Percentiles rank a stretch among this genome's conserved stretches.
These are phyloP conservation scores for Mycena leptocephala DNA, from an alignment of 768 basidiomycete species.

Conservation along the genomic window DNA sequence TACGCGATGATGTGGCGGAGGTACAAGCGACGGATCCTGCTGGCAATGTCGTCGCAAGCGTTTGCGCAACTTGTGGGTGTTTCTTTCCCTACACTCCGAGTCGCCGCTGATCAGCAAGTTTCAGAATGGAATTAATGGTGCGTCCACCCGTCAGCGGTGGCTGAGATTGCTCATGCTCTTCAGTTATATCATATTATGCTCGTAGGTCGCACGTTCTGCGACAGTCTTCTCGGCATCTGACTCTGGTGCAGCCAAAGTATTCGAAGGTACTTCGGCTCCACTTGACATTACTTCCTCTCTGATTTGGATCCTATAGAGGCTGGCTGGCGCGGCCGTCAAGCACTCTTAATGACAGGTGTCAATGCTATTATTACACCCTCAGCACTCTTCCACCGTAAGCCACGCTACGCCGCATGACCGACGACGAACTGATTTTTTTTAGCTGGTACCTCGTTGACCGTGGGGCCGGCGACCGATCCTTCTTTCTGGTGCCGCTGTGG, in stretches of 20 bases:
- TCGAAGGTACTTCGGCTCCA: not conserved
- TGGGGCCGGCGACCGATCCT: slow-evolving; percentile 91
- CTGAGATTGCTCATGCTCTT: too few relatives aligned
- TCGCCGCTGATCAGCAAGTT: too few relatives aligned
- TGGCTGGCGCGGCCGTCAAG: slow-evolving; percentile 96
- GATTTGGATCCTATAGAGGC: slow-evolving; percentile 71
- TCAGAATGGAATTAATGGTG: too few relatives aligned
- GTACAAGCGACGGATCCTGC: slow-evolving; percentile 87
- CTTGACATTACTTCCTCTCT: not conserved
- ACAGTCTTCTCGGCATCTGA: too few relatives aligned
- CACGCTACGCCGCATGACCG: slow-evolving; percentile 40
- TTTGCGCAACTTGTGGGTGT: too few relatives aligned
- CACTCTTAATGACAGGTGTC: slow-evolving; percentile 96
- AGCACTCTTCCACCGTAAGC: slow-evolving; percentile 86
- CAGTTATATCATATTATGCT: too few relatives aligned
- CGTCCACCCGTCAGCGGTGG: too few relatives aligned
- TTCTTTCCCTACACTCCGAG: too few relatives aligned
- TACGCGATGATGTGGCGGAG: too few relatives aligned
- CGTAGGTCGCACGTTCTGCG: too few relatives aligned
- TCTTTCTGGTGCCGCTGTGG: too few relatives aligned
- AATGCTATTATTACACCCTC: slow-evolving; percentile 85
- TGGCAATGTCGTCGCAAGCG: slow-evolving; percentile 96
- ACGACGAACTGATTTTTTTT: slow-evolving; percentile 11
- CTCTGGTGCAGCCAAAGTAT: not conserved
- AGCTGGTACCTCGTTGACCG: slow-evolving; percentile 96